Percentiles rank a stretch among this genome's conserved stretches.
These are phyloP conservation scores for Stachybotrys chartarum DNA, from an alignment of 2,329 filamentous ascomycete genomes.

Conservation along the genomic window DNA sequence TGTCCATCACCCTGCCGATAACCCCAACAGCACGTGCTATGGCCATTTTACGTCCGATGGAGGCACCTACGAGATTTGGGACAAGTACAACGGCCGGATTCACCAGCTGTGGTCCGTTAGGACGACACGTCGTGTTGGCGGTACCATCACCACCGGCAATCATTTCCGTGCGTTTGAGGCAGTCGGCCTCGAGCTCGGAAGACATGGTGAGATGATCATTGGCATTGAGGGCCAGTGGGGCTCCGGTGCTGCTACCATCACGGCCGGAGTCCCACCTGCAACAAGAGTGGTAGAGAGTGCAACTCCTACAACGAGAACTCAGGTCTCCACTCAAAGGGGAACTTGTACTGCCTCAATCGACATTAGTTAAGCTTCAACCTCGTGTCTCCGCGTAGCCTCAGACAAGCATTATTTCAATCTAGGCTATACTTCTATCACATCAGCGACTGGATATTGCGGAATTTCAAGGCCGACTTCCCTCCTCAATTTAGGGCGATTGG, in stretches of 20 bases:
- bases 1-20: slow-evolving; percentile 5
- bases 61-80: slow-evolving; percentile 40
- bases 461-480: too few relatives aligned
- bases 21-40: slow-evolving; percentile 24
- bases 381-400: not conserved
- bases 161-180: slow-evolving; percentile 49
- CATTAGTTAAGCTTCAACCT: slow-evolving; percentile 1
- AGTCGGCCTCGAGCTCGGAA: slow-evolving; percentile 39
- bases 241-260: slow-evolving; percentile 12
- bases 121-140: slow-evolving; percentile 39
- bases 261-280: slow-evolving; percentile 2
- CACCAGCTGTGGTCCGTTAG: slow-evolving; percentile 47
- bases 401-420: not conserved
- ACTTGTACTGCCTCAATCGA: slow-evolving; percentile 4
- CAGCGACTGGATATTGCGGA: too few relatives aligned
- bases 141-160: slow-evolving; percentile 42
- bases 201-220: slow-evolving; percentile 45
- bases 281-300: slow-evolving; percentile 4
- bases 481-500: too few relatives aligned
- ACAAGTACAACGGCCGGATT: slow-evolving; percentile 36
- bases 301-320: slow-evolving; percentile 5
- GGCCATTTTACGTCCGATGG: slow-evolving; percentile 45
- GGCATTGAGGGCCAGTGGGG: slow-evolving; percentile 41
- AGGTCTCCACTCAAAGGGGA: slow-evolving; percentile 1
- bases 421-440: too few relatives aligned